Conservation (phyloP, 139 green algal genomes). For the Tetradesmus obliquus region DNA sequence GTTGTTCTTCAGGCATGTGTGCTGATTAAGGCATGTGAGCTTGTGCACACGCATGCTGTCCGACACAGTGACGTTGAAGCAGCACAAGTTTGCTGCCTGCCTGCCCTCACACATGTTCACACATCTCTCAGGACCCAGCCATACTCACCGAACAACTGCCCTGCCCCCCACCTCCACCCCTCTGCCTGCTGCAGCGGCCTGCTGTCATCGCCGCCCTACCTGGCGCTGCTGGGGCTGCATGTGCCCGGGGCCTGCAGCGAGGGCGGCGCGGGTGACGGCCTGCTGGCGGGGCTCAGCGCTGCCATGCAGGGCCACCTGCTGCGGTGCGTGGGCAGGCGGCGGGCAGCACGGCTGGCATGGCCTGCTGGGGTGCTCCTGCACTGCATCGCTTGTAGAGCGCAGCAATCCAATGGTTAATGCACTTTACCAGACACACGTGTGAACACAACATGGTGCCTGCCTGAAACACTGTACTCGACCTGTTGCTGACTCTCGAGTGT, state of each 20-base stretch:
- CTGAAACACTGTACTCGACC: no score
- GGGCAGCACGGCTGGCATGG: neutral
- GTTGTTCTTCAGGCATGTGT: no score
- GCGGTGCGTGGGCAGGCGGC: neutral
- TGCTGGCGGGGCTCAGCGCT: constrained; percentile 20
- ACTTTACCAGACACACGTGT: no score
- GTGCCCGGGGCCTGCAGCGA: neutral
- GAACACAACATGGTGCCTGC: no score
- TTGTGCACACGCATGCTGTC: no score
- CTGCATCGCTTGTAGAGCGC: neutral
- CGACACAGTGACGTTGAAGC: no score
- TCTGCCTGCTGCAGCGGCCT: neutral
- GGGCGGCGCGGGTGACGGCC: neutral
- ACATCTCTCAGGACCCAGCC: no score
- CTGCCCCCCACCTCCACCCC: neutral
- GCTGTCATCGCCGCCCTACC: neutral
- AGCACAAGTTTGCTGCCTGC: no score
- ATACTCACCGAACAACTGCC: neutral
- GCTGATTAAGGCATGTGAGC: neutral
- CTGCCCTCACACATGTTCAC: neutral
- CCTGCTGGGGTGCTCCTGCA: neutral
- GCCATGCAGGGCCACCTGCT: neutral
- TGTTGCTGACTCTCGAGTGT: no score
- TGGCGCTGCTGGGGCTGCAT: neutral
- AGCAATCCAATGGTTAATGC: no score